phyloP scores from a whole-genome alignment of 352 stramenopile species.

The Thraustochytrium striatum region DNA sequence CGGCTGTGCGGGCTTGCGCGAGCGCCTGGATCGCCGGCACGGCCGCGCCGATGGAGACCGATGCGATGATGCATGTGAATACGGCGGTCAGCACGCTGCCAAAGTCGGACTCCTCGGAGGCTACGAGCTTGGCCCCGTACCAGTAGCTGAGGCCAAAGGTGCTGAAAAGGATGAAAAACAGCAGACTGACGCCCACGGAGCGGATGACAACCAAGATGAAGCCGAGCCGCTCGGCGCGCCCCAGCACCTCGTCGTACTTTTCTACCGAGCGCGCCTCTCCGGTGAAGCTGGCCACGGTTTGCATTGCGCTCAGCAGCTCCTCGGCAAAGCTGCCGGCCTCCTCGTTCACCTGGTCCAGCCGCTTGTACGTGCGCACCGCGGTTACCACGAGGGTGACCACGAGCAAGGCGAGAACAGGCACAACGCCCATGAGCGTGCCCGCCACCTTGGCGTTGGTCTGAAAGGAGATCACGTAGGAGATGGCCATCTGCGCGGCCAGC shows the following conservation, averaged over 20 bases:
- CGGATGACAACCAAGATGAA: slow-evolving; percentile 57
- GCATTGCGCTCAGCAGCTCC: slow-evolving; percentile 56
- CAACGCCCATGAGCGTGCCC: slow-evolving; percentile 64
- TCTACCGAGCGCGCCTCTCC: not conserved
- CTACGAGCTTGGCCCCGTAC: slow-evolving; percentile 83
- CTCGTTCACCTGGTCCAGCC: slow-evolving; percentile 55
- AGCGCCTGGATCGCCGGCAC: slow-evolving; percentile 13
- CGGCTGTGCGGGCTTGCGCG: slow-evolving; percentile 31
- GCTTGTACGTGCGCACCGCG: slow-evolving; percentile 49
- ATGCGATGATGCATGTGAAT: slow-evolving; percentile 48
- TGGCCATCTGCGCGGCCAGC: slow-evolving; percentile 64
- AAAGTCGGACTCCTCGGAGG: not conserved
- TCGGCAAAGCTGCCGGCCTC: slow-evolving; percentile 57
- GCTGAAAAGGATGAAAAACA: slow-evolving; percentile 48
- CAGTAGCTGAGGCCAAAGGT: slow-evolving; percentile 79
- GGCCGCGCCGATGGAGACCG: slow-evolving; percentile 44
- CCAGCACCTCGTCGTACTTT: slow-evolving; percentile 36
- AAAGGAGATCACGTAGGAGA: slow-evolving; percentile 64
- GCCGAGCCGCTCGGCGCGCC: slow-evolving; percentile 57
- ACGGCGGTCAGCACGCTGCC: slow-evolving; percentile 28
- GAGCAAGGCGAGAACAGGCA: slow-evolving; percentile 65
- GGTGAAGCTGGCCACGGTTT: slow-evolving; percentile 57
- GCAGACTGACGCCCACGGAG: slow-evolving; percentile 52
- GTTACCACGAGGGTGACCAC: too few species aligned
- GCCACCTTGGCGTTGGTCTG: slow-evolving; percentile 66